Evolutionary conservation across 108 stramenopile genomes (phyloP).

Genomic region (Hondaea fermentalgiana): DNA sequence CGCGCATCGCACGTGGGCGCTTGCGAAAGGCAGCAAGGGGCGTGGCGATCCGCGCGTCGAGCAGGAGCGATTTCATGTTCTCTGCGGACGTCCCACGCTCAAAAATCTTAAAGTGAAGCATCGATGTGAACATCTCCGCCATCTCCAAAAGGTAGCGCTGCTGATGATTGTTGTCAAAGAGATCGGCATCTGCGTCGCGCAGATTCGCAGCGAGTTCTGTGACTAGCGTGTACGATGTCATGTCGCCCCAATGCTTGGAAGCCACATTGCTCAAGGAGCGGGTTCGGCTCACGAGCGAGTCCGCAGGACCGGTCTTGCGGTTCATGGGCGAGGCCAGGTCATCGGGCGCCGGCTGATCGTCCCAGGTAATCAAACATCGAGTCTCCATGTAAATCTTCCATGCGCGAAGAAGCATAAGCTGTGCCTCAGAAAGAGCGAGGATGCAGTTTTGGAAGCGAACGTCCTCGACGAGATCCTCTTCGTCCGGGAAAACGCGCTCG

Average conservation of each 20-base stretch:
- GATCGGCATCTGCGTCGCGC: background rate
- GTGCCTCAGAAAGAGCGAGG: background rate
- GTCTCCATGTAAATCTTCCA: slow-evolving; percentile 8
- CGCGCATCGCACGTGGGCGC: background rate
- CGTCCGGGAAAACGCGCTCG: background rate
- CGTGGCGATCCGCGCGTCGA: background rate
- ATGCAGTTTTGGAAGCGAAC: background rate
- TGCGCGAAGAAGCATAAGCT: background rate
- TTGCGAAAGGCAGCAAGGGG: background rate
- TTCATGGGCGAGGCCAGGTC: background rate
- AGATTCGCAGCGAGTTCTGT: background rate
- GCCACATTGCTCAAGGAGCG: background rate
- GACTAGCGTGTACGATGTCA: background rate
- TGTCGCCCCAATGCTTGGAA: slow-evolving; percentile 4
- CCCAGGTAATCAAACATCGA: background rate
- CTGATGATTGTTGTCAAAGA: background rate
- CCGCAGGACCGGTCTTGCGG: background rate
- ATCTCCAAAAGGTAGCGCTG: background rate
- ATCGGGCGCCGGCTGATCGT: background rate
- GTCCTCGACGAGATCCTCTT: background rate
- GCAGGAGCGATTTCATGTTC: background rate
- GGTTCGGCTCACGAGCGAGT: background rate
- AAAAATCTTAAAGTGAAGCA: background rate
- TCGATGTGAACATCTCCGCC: background rate
- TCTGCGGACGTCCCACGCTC: background rate